Percentiles rank a stretch among this genome's conserved stretches.
These are phyloP conservation scores for Sparassis latifolia DNA, from an alignment of 1,284 basidiomycete genomes.

Conservation along the genomic window DNA sequence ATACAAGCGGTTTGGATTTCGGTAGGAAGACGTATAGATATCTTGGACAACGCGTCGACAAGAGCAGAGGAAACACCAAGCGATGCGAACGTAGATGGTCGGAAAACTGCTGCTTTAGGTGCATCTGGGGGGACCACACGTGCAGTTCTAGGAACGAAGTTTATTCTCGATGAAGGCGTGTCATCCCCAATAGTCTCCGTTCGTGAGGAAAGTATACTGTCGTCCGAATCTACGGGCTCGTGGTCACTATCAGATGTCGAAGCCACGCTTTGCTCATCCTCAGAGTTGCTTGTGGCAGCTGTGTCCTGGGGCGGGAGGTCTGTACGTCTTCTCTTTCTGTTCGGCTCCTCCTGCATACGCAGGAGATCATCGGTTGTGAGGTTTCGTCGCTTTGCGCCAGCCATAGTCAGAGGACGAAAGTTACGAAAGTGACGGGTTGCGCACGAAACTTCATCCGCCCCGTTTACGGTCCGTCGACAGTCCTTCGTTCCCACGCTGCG, in stretches of 20 bases:
- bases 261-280: not conserved
- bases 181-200: too few species aligned
- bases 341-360: slow-evolving; percentile 29
- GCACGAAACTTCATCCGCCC: too few species aligned
- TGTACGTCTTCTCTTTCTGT: slow-evolving; percentile 20
- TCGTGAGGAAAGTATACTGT: too few species aligned
- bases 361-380: slow-evolving; percentile 32
- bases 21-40: slow-evolving; percentile 86
- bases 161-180: not conserved
- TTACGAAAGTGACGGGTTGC: not conserved
- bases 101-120: slow-evolving; percentile 7
- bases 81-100: slow-evolving; percentile 47
- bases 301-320: slow-evolving; percentile 9
- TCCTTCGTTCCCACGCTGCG: too few species aligned
- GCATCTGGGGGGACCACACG: slow-evolving; percentile 3
- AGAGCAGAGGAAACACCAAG: slow-evolving; percentile 75
- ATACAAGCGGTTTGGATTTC: slow-evolving; percentile 90
- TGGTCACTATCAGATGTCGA: too few species aligned
- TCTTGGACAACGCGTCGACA: slow-evolving; percentile 64
- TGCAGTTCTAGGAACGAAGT: slow-evolving; percentile 13
- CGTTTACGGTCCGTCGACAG: too few species aligned
- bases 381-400: slow-evolving; percentile 20
- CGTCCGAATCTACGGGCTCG: too few species aligned
- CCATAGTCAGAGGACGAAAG: slow-evolving; percentile 12
- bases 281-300: slow-evolving; percentile 4